Conservation (phyloP, 306 rosid genomes). For the Coriaria nepalensis region DNA sequence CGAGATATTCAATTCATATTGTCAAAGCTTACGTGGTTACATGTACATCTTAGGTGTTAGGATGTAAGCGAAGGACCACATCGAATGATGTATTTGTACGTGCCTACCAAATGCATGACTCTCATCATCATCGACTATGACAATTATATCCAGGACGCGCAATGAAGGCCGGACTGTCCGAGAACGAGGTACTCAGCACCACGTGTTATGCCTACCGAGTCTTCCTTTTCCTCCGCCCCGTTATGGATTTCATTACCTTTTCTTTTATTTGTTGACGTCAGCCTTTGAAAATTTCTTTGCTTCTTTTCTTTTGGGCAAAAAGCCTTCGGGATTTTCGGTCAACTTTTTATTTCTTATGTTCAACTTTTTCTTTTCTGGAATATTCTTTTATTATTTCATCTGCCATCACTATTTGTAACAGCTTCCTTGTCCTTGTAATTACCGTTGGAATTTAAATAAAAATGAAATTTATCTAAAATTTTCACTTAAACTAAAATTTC, state of each 20-base stretch:
- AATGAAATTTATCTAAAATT: too few relatives aligned
- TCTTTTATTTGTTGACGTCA: too few relatives aligned
- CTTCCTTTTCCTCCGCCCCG: too few relatives aligned
- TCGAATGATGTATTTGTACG: too few relatives aligned
- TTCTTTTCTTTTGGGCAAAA: background rate
- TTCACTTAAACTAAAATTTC: too few relatives aligned
- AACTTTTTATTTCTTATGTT: background rate
- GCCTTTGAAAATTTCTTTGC: too few relatives aligned
- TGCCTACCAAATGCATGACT: background rate
- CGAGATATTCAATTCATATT: background rate
- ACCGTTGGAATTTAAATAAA: too few relatives aligned
- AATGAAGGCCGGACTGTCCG: too few relatives aligned
- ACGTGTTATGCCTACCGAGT: conserved; percentile 12
- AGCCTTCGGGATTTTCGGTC: too few relatives aligned
- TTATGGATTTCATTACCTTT: too few relatives aligned
- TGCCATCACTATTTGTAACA: too few relatives aligned
- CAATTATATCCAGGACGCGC: background rate
- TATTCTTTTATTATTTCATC: background rate
- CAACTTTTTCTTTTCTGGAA: background rate
- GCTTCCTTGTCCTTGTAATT: too few relatives aligned
- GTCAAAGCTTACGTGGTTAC: conserved; percentile 21
- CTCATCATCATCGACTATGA: conserved; percentile 1
- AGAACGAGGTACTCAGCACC: conserved; percentile 7
- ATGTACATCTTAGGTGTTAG: conserved; percentile 16
- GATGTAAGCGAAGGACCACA: background rate